A percentile compares a stretch with the other conserved stretches of the same genome.
Evolutionary conservation across 768 basidiomycete species (phyloP).

Genomic region (Mycena belliarum): DNA sequence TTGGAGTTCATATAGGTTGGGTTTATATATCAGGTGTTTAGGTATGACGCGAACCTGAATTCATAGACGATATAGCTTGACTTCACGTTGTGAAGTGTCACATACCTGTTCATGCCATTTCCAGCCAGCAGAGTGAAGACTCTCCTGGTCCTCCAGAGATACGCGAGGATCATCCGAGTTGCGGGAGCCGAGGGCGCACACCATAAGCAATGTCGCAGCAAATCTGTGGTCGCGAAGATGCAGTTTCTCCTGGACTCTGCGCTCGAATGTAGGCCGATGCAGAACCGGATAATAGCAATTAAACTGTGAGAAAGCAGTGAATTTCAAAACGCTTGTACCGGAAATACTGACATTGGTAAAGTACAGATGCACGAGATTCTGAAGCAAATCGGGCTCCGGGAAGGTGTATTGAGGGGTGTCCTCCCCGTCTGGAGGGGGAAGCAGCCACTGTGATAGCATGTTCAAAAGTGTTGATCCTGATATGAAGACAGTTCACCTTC

Average conservation of each 20-base stretch:
- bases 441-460: conserved; percentile 7
- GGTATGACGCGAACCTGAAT: conserved; percentile 31
- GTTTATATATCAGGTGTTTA: conserved; percentile 17
- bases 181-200: conserved; percentile 57
- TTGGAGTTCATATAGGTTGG: conserved; percentile 22
- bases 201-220: conserved; percentile 31
- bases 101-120: conserved; percentile 49
- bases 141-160: conserved; percentile 44
- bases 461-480: neutral
- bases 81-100: too few species aligned
- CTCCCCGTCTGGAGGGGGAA: conserved; percentile 23
- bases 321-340: too few species aligned
- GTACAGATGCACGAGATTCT: conserved; percentile 50
- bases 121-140: conserved; percentile 54
- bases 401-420: conserved; percentile 39
- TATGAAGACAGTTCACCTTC: conserved; percentile 34
- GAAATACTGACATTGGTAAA: conserved; percentile 36
- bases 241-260: conserved; percentile 45
- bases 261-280: conserved; percentile 71
- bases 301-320: conserved; percentile 32
- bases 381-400: conserved; percentile 55
- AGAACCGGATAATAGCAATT: conserved; percentile 66
- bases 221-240: conserved; percentile 53
- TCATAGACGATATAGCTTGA: neutral
- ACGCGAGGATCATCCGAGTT: conserved; percentile 63